Evolutionary conservation across 345 rosid genomes (phyloP), one percentile per base, ranked within the genome.

Genomic region (Odontarrhena argentea): DNA sequence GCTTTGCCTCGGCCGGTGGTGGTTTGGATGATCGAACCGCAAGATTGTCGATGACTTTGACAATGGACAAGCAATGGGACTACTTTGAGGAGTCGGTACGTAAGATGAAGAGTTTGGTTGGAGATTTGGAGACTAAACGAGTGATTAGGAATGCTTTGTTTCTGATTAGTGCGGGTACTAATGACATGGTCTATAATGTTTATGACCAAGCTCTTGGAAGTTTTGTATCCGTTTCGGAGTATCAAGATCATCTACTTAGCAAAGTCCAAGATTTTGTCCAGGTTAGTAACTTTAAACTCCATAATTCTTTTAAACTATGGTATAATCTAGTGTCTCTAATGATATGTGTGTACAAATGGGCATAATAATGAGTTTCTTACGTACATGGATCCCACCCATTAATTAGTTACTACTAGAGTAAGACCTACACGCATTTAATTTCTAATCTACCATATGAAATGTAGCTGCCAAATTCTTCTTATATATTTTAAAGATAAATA

Each of bases 1-100:
- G 32, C 5, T 28, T 41, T 79, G 76, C 67, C 1, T 78, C 79
- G 4, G 77, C 77, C 3, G 82, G 71, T 15, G 43, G 67, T 51
- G 82, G 82, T 28, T 71, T 75, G 44, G 77, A 75, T 51, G 74
- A 71, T 45, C 38, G 49, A 2, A 75, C 77, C 40, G 40, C 65
- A 8, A 34, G 3, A 37, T 24, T 57, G 2, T 41, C 77, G 3
- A 13, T 4, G 61, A 46, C 65, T 26, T 51, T 75, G 35, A 18
- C 34, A 0, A 67, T 75, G 68, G 65, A 64, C 26, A 55, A 10
- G 10, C 74, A 78, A 14, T 67, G 64, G 67, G 55, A 64, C 28
- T 56, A 43, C 38, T 78, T 75, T 12, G 76, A 78, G 9, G 77
- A 71, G 32, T 68, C 74, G 0, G 15, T 18, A 18, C 22, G 22